Evolutionary conservation across 1,284 basidiomycete genomes (phyloP).

Genomic region (Ustilago hordei): DNA sequence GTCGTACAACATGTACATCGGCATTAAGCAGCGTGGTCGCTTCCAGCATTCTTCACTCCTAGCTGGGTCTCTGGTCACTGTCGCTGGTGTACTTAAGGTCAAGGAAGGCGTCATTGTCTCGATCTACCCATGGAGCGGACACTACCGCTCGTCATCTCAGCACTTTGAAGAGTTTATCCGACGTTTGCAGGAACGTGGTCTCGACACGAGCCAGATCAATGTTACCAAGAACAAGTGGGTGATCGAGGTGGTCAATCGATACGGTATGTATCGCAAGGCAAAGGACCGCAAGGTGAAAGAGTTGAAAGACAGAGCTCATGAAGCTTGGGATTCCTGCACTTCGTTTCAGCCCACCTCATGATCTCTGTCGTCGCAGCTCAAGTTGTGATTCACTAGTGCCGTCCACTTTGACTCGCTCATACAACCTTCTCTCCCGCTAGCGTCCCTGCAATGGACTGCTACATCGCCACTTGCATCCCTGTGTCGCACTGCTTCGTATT

Average conservation of each 20-base stretch:
- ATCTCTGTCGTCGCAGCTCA: background rate
- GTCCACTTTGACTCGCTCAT: background rate
- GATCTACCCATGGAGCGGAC: constrained; percentile 55
- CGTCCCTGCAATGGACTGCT: background rate
- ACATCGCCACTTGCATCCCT: background rate
- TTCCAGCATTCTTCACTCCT: constrained; percentile 59
- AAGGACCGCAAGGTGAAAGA: constrained; percentile 48
- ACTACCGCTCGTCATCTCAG: constrained; percentile 50
- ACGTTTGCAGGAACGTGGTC: constrained; percentile 37
- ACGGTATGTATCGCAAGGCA: constrained; percentile 52
- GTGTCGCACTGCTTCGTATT: background rate
- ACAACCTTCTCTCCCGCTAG: background rate
- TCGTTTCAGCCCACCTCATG: constrained; percentile 27
- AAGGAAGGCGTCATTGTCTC: constrained; percentile 54
- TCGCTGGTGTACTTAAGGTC: constrained; percentile 52
- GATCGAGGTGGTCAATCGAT: constrained; percentile 52
- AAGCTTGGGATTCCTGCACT: constrained; percentile 20
- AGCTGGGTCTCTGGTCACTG: constrained; percentile 47
- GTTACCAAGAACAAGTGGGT: constrained; percentile 53
- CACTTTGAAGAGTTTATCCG: constrained; percentile 55
- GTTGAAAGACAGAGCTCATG: constrained; percentile 29
- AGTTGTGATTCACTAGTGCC: background rate
- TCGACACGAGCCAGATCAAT: constrained; percentile 53
- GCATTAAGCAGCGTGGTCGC: constrained; percentile 55
- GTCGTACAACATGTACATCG: constrained; percentile 53